Evolutionary conservation across 345 rosid species (phyloP).

Genomic region (Hibiscus trionum): DNA sequence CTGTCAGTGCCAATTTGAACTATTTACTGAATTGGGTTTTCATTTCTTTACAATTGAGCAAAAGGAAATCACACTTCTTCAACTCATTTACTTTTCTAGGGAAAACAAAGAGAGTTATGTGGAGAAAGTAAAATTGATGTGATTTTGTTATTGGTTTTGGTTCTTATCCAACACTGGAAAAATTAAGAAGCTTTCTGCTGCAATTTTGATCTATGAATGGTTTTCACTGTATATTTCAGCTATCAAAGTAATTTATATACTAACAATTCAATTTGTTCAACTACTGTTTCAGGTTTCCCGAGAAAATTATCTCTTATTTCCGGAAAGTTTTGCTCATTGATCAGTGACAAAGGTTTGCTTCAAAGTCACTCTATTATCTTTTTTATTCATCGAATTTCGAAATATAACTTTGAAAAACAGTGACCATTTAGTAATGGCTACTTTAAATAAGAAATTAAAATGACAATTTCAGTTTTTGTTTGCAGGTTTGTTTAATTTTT

Average conservation of each 20-base stretch:
- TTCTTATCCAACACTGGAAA: neutral
- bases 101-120: too few relatives aligned
- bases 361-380: neutral
- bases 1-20: neutral
- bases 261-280: neutral
- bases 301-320: neutral
- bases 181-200: neutral
- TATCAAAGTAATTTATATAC: neutral
- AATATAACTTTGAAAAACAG: too few relatives aligned
- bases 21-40: neutral
- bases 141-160: too few relatives aligned
- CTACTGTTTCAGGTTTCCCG: conserved; percentile 4
- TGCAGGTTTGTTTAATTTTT: neutral
- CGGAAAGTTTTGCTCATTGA: neutral
- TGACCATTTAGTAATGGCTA: too few relatives aligned
- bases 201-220: neutral
- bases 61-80: too few relatives aligned
- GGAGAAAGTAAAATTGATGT: too few relatives aligned
- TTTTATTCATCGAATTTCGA: too few relatives aligned
- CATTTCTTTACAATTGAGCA: neutral
- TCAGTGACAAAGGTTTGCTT: neutral
- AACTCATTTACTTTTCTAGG: too few relatives aligned
- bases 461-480: too few relatives aligned
- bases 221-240: neutral
- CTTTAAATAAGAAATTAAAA: too few relatives aligned